phyloP scores from a whole-genome alignment of 2,329 filamentous ascomycete genomes.

The Xylariaceae sp. region DNA sequence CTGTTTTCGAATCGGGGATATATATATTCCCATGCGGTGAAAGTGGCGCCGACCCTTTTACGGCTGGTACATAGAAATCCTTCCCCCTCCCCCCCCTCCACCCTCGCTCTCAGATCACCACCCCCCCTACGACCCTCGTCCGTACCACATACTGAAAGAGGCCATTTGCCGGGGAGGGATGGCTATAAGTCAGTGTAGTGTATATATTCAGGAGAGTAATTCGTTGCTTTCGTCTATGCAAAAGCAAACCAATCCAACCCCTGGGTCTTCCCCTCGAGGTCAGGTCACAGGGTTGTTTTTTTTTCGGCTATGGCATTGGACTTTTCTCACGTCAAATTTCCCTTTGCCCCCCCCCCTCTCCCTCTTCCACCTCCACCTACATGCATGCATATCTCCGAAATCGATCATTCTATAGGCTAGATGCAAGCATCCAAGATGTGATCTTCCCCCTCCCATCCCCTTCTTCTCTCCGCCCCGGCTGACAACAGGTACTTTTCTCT shows the following conservation, averaged over 20 bases:
- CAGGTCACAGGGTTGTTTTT: not conserved
- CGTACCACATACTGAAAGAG: not conserved
- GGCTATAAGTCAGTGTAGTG: too few species aligned
- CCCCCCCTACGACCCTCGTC: not conserved
- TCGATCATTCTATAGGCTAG: constrained; percentile 10
- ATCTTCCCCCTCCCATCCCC: not conserved
- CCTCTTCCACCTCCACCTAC: not conserved
- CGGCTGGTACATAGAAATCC: constrained; percentile 4
- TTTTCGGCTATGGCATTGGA: constrained; percentile 4
- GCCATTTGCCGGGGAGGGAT: not conserved
- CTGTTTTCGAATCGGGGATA: constrained; percentile 13
- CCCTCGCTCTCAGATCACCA: not conserved
- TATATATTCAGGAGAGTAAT: not conserved
- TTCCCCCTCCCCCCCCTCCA: too few species aligned
- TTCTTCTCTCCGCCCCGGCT: too few species aligned
- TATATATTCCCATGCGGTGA: constrained; percentile 10
- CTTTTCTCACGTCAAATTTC: constrained; percentile 8
- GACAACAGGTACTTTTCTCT: not conserved
- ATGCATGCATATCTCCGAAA: constrained; percentile 19
- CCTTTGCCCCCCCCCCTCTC: not conserved
- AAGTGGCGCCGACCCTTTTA: constrained; percentile 5
- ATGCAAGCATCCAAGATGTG: not conserved
- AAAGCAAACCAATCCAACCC: too few species aligned
- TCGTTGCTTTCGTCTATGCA: constrained; percentile 3
- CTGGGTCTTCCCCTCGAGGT: not conserved